These are phyloP conservation scores for Kluyveromyces starmeri DNA, from an alignment of 805 yeast genomes.

Conservation along the genomic window DNA sequence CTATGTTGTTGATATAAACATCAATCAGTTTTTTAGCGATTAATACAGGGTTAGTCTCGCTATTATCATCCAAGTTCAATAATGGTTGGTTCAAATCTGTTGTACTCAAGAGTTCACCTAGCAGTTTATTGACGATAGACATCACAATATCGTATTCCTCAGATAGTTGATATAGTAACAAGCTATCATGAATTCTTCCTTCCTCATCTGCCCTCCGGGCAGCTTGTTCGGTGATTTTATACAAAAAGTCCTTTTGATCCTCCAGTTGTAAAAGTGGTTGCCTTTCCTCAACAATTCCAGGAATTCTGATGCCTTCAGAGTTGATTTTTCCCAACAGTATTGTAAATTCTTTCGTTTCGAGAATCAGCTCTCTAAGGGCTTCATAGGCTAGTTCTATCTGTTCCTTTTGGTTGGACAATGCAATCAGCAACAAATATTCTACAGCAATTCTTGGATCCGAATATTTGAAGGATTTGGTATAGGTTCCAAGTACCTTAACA, in stretches of 20 bases:
- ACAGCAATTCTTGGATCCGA: slow-evolving; percentile 87
- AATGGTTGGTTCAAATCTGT: slow-evolving; percentile 60
- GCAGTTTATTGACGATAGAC: slow-evolving; percentile 57
- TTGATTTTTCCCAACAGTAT: slow-evolving; percentile 77
- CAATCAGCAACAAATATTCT: slow-evolving; percentile 73
- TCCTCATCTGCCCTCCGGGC: slow-evolving; percentile 86
- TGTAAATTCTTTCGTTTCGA: slow-evolving; percentile 78
- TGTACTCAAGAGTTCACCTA: slow-evolving; percentile 69
- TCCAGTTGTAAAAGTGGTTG: slow-evolving; percentile 52
- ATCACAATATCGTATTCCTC: slow-evolving; percentile 82
- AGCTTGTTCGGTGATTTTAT: slow-evolving; percentile 70
- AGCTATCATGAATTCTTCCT: slow-evolving; percentile 79
- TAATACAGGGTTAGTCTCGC: slow-evolving; percentile 35
- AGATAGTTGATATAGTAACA: slow-evolving; percentile 76
- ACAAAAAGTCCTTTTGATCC: slow-evolving; percentile 51
- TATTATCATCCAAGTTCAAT: slow-evolving; percentile 29
- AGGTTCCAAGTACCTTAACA: slow-evolving; percentile 65
- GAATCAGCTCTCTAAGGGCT: slow-evolving; percentile 71
- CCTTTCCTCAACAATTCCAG: slow-evolving; percentile 79
- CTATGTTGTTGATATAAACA: slow-evolving; percentile 43
- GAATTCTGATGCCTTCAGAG: slow-evolving; percentile 63
- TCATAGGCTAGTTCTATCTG: slow-evolving; percentile 60
- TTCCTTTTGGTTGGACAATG: slow-evolving; percentile 38
- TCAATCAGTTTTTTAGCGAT: slow-evolving; percentile 30
- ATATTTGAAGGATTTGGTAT: slow-evolving; percentile 72